Evolutionary conservation across 345 rosid species (phyloP).

Genomic region (Kandelia obovata): DNA sequence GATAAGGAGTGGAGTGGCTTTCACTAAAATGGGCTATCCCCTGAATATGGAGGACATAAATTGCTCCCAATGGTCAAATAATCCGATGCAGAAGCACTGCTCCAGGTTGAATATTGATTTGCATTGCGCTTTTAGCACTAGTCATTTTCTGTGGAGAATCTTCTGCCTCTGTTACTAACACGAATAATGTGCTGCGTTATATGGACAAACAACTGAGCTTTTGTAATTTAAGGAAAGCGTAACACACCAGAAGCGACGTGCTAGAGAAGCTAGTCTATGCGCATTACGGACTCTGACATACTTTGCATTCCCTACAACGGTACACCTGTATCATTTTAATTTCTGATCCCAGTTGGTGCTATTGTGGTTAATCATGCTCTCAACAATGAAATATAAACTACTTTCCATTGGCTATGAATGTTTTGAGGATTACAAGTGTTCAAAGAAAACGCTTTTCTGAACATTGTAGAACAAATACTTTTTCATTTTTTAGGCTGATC

Average conservation of each 20-base stretch:
- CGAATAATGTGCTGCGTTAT: not conserved
- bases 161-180: not conserved
- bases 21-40: conserved; percentile 83
- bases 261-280: not conserved
- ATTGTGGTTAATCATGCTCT: conserved; percentile 32
- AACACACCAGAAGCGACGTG: not conserved
- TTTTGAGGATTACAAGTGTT: too few species aligned
- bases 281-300: too few species aligned
- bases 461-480: too few species aligned
- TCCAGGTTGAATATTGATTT: not conserved
- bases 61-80: conserved; percentile 16
- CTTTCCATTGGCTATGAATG: not conserved
- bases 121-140: not conserved
- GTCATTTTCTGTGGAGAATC: not conserved
- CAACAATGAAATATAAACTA: conserved; percentile 3
- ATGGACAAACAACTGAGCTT: not conserved
- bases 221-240: conserved; percentile 1
- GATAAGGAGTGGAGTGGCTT: conserved; percentile 83
- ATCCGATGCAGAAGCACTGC: conserved; percentile 2
- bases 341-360: conserved; percentile 17
- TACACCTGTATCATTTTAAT: conserved; percentile 15
- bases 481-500: too few species aligned
- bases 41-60: conserved; percentile 56
- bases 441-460: too few species aligned
- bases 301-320: too few species aligned